Evolutionary conservation across 208 protist genomes (phyloP).

Genomic region (Wallacemonas sp.): DNA sequence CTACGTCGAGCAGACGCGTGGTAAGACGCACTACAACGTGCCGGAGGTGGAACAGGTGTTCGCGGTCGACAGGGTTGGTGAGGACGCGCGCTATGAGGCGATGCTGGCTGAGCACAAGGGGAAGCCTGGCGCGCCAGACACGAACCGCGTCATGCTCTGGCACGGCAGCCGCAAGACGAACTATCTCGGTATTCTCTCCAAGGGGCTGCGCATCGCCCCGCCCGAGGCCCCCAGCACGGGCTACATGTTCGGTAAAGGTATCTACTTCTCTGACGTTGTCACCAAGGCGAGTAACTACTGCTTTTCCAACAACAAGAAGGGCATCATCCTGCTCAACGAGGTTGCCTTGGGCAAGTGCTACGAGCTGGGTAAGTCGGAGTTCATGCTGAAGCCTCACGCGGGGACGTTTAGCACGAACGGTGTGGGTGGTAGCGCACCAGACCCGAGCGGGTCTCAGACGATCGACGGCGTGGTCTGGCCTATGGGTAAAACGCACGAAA

Average conservation of each 20-base stretch:
- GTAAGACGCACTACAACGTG: constrained; percentile 37
- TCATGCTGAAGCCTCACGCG: constrained; percentile 43
- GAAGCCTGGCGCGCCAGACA: constrained; percentile 8
- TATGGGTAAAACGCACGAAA: constrained; percentile 20
- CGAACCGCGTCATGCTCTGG: constrained; percentile 68
- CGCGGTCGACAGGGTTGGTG: constrained; percentile 32
- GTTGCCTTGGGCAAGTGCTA: constrained; percentile 70
- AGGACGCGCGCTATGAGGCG: constrained; percentile 30
- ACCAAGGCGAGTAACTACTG: constrained; percentile 71
- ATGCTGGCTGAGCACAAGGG: constrained; percentile 16
- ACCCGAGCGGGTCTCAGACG: constrained; percentile 15
- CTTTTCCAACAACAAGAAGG: constrained; percentile 35
- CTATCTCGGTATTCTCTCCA: constrained; percentile 82
- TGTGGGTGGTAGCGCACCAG: constrained; percentile 28
- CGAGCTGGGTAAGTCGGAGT: constrained; percentile 37
- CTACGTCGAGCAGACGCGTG: constrained; percentile 55
- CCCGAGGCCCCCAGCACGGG: constrained; percentile 82
- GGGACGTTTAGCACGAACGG: constrained; percentile 45
- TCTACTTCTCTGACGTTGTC: constrained; percentile 76
- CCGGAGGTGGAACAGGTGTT: constrained; percentile 42
- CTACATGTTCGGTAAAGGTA: constrained; percentile 83
- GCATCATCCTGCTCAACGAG: constrained; percentile 67
- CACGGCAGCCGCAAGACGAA: constrained; percentile 84
- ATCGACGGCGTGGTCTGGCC: constrained; percentile 40
- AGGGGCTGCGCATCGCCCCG: constrained; percentile 85